Base-by-base conservation (phyloP, 164 flowering plant genomes). In the Houttuynia cordata region DNA sequence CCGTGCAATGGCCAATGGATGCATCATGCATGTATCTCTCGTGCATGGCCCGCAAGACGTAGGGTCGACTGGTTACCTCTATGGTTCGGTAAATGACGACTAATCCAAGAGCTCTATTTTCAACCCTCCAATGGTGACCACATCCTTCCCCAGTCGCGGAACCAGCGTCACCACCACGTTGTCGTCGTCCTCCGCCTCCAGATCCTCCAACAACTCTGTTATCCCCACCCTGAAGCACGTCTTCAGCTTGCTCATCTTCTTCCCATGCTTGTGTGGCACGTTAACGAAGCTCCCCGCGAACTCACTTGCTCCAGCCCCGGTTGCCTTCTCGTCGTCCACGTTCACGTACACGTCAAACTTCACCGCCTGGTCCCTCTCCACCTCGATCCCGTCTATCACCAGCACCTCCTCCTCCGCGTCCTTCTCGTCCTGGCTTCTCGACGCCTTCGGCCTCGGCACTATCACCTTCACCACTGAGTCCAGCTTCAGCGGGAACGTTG, bases 331-430 rank as follows among this genome's bases (percentile, higher is more conserved):
- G 20, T 78, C 81, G 50, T 75, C 87, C 30, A 76, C 81, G 59
- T 85, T 79, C 10, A 85, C 62, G 24, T 21, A 79, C 24, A 84
- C 85, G 30, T 85, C 87, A 49, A 85, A 85, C 63, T 83, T 85
- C 55, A 73, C 81, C 7, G 52, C 63, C 71, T 73, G 10, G 76
- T 75, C 41, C 73, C 76, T 13, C 73, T 68, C 2, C 75, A 66
- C 61, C 76, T 63, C 60, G 3, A 63, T 56, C n/a, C 60, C 60
- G 21, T 63, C 54, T 7, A 63, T 42, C 41, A 63, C 66, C 55
- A 62, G 53, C 52, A 62, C 53, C 51, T 62, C 80, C 64, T 58
- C 67, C 15, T 64, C 67, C 57, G 81, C 88, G 21, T 77, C 78
- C 25, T 74, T 80, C 77, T 50, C 68, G 65, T 60, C 56, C 37